Evolutionary conservation across 2,329 filamentous ascomycete genomes (phyloP), one percentile per base, ranked within the genome.

Genomic region (Penicillium sp.): DNA sequence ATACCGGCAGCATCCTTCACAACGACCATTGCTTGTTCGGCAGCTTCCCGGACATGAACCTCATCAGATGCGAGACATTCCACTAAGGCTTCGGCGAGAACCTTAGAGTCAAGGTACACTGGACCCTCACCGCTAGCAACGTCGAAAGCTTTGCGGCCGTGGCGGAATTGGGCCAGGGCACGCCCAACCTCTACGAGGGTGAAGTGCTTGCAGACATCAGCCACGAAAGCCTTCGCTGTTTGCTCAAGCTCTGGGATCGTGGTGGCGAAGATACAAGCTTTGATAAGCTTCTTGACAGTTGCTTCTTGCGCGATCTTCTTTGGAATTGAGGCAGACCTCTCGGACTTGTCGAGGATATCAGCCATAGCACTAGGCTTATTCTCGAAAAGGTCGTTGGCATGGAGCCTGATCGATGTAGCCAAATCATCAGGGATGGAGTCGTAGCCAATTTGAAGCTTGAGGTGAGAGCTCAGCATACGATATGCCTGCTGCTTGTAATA

Each of bases 401-500:
- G 91, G 5, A 97, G 81, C 34, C 94, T 88, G 44, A 99, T 83
- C 8, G 95, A 80, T 43, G 90, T 85, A 4, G 91, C 86, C 59
- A 97, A 84, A 60, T 99, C 93, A 7, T 99, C 94, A 0, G 93
- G 93, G 11, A 97, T 79, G 65, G 83, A 88, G 67, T 99, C 94
- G 57, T 86, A 86, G 4, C 94, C 94, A 54, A 99, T 89, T 51
- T 93, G 86, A 31, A 99, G 80, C 77, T 97, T 99, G 49, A 96
- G 80, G 66, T 97, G 92, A 0, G 92, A 84, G 62, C 89, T 91
- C 67, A 99, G 86, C 65, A 97, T 82, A 57, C 92, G 87, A 62
- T 97, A 86, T 0, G 95, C 91, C 74, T 99, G 92, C 68, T 90
- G 89, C 77, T 97, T 97, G 79, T 99, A 96, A 71, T 90, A 94